phyloP scores from a whole-genome alignment of 805 yeast species.

The Alloascoidea hylecoeti region DNA sequence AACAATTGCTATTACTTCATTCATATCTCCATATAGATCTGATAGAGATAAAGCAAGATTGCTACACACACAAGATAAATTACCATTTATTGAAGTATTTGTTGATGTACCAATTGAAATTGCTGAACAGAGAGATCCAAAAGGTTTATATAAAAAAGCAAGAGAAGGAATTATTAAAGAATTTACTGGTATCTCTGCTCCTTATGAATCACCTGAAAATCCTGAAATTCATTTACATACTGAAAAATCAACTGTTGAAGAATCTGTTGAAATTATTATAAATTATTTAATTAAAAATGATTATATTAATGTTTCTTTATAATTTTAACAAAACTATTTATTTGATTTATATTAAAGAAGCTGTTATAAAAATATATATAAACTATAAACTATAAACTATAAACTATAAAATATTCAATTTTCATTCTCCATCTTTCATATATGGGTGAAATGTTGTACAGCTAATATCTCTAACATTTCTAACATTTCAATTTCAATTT shows the following conservation, averaged over 20 bases:
- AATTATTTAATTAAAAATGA: conserved; percentile 47
- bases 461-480: too few species aligned
- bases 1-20: conserved; percentile 74
- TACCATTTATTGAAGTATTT: conserved; percentile 82
- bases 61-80: conserved; percentile 56
- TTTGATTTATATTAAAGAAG: background rate
- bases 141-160: conserved; percentile 93
- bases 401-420: too few species aligned
- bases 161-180: conserved; percentile 89
- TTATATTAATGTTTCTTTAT: too few species aligned
- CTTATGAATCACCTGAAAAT: conserved; percentile 80
- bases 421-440: too few species aligned
- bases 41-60: conserved; percentile 83
- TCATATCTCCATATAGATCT: conserved; percentile 78
- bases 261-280: conserved; percentile 60
- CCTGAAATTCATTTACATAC: conserved; percentile 80
- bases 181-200: conserved; percentile 92
- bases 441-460: too few species aligned
- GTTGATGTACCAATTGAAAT: conserved; percentile 90
- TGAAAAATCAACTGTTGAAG: conserved; percentile 59
- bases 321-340: too few species aligned
- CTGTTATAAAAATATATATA: conserved; percentile 1
- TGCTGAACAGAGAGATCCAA: conserved; percentile 95
- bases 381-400: too few species aligned
- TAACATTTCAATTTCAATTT: too few species aligned